Percentiles rank a stretch among this genome's conserved stretches.
These are phyloP conservation scores for Backusella tuberculispora DNA, from an alignment of 192 early-diverging fungal species.

Conservation along the genomic window DNA sequence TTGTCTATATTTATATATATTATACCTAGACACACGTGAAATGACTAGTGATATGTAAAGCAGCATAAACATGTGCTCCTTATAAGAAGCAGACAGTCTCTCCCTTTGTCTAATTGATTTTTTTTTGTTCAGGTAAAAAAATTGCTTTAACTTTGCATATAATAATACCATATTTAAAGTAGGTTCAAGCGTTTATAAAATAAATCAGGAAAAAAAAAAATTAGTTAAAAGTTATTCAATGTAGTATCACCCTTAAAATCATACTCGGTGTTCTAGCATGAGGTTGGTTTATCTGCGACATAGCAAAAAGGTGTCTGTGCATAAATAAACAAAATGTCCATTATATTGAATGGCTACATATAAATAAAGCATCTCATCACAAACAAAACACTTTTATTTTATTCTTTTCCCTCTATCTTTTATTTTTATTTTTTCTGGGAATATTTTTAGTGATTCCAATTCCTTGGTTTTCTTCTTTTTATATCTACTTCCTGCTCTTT, in stretches of 20 bases:
- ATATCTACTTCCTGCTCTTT: no score
- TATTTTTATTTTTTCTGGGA: background rate
- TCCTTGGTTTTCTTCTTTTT: background rate
- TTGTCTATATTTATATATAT: conserved; percentile 15
- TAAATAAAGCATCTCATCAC: background rate
- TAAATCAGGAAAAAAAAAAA: conserved; percentile 14
- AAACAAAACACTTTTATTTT: conserved; percentile 8
- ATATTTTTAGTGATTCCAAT: background rate
- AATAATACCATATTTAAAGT: background rate
- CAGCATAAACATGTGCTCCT: conserved; percentile 2
- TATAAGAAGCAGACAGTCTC: background rate
- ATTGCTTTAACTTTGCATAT: background rate
- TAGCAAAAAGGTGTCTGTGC: conserved; percentile 16
- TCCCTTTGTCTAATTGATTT: conserved; percentile 9
- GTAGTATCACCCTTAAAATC: background rate
- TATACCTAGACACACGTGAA: conserved; percentile 4
- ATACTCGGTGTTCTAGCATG: conserved; percentile 16
- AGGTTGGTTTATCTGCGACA: conserved; percentile 9
- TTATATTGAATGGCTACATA: conserved; percentile 9
- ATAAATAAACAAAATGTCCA: conserved; percentile 10
- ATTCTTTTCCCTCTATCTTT: background rate
- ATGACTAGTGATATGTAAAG: background rate
- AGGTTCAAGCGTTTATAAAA: background rate
- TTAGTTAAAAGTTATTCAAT: conserved; percentile 1
- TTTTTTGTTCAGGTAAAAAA: background rate